Conservation (phyloP, 768 basidiomycete species). For the Tephrocybe rancida region DNA sequence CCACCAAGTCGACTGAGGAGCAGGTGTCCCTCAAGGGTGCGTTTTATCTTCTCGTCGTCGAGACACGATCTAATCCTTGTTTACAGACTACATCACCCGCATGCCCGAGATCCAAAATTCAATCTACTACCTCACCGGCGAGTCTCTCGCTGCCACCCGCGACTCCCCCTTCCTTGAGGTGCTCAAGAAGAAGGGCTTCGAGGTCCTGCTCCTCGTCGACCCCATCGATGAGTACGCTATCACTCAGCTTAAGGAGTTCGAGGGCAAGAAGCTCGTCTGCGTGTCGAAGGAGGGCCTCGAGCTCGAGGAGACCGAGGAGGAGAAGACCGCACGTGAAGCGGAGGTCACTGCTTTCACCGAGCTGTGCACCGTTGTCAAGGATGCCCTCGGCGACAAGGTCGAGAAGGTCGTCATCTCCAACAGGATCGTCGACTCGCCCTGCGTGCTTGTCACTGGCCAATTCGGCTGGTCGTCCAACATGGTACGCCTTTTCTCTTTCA, state of each 20-base stretch:
- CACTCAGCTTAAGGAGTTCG: conserved; percentile 99
- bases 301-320: conserved; percentile 98
- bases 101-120: conserved; percentile 99
- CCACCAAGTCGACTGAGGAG: conserved; percentile 93
- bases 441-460: conserved; percentile 96
- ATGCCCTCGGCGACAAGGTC: conserved; percentile 97
- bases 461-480: conserved; percentile 99
- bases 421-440: conserved; percentile 96
- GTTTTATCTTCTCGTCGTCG: not conserved
- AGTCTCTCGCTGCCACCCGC: conserved; percentile 86
- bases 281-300: conserved; percentile 99
- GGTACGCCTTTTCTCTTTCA: conserved; percentile 46
- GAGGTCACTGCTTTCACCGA: conserved; percentile 84
- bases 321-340: conserved; percentile 89
- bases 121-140: conserved; percentile 99
- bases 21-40: conserved; percentile 90
- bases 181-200: conserved; percentile 99
- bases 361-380: conserved; percentile 94
- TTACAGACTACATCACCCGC: conserved; percentile 94
- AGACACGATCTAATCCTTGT: not conserved
- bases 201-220: conserved; percentile 96
- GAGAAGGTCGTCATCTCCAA: conserved; percentile 99
- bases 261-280: conserved; percentile 95
- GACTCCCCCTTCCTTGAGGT: conserved; percentile 99
- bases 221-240: conserved; percentile 99